Evolutionary conservation across 805 yeast genomes (phyloP).

Genomic region (Starmerella apicola): DNA sequence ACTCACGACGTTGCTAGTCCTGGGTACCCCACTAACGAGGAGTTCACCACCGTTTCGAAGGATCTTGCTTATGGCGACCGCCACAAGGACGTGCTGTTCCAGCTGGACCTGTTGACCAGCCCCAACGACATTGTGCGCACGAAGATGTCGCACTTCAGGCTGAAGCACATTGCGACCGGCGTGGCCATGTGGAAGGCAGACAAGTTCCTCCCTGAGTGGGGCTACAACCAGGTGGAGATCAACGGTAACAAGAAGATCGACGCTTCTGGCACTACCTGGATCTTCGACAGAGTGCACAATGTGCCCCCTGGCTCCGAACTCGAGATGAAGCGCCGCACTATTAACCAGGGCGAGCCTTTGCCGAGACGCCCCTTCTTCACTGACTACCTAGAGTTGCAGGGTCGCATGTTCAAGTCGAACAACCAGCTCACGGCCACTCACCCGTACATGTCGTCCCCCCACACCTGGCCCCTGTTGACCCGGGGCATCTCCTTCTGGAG

Average conservation of each 20-base stretch:
- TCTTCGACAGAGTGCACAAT: slow-evolving; percentile 53
- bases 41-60: slow-evolving; percentile 81
- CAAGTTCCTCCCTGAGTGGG: slow-evolving; percentile 78
- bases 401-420: slow-evolving; percentile 82
- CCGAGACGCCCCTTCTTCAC: slow-evolving; percentile 47
- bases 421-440: slow-evolving; percentile 77
- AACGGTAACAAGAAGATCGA: slow-evolving; percentile 79
- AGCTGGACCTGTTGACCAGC: slow-evolving; percentile 29
- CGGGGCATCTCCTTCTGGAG: slow-evolving; percentile 98
- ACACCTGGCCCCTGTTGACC: slow-evolving; percentile 77
- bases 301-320: slow-evolving; percentile 24
- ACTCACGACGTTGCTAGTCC: slow-evolving; percentile 75
- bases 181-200: slow-evolving; percentile 86
- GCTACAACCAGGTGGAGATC: slow-evolving; percentile 82
- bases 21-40: slow-evolving; percentile 51
- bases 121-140: slow-evolving; percentile 38
- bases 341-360: slow-evolving; percentile 7
- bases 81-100: slow-evolving; percentile 63
- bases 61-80: slow-evolving; percentile 58
- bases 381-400: slow-evolving; percentile 85
- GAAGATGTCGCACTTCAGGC: slow-evolving; percentile 68
- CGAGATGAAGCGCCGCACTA: slow-evolving; percentile 41
- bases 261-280: slow-evolving; percentile 64
- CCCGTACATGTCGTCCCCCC: slow-evolving; percentile 90
- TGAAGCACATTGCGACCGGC: slow-evolving; percentile 52